Evolutionary conservation across 768 basidiomycete genomes (phyloP).

Genomic region (Boletellus emodensis): DNA sequence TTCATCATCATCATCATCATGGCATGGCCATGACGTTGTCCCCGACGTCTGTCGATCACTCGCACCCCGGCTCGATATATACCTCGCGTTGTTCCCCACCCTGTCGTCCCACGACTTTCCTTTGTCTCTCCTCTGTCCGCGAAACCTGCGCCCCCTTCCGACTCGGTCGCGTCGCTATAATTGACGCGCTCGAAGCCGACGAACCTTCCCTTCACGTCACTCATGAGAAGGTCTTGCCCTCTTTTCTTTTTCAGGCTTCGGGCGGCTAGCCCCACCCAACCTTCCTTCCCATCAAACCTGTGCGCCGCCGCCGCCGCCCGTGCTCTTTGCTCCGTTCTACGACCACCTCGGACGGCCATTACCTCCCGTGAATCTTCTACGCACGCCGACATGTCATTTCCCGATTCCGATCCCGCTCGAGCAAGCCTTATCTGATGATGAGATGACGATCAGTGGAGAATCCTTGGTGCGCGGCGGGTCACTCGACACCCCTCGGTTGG

Average conservation of each 20-base stretch:
- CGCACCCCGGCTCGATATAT: too few species aligned
- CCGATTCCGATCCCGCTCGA: neutral
- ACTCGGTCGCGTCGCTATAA: neutral
- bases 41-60: too few species aligned
- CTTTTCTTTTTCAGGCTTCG: neutral
- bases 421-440: slow-evolving; percentile 10
- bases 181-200: neutral
- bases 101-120: too few species aligned
- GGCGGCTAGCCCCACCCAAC: neutral
- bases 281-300: slow-evolving; percentile 9
- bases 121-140: too few species aligned
- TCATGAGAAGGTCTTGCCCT: slow-evolving; percentile 7
- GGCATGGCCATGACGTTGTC: too few species aligned
- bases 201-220: slow-evolving; percentile 5
- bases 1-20: too few species aligned
- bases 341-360: neutral
- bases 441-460: slow-evolving; percentile 9
- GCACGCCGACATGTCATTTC: neutral
- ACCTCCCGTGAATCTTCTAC: slow-evolving; percentile 1
- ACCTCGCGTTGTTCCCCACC: too few species aligned
- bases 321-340: slow-evolving; percentile 3
- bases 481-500: neutral
- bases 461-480: neutral
- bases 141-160: too few species aligned
- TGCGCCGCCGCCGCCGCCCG: neutral